Conservation (phyloP, 495 filamentous ascomycete genomes). For the Cercophora newfieldiana region DNA sequence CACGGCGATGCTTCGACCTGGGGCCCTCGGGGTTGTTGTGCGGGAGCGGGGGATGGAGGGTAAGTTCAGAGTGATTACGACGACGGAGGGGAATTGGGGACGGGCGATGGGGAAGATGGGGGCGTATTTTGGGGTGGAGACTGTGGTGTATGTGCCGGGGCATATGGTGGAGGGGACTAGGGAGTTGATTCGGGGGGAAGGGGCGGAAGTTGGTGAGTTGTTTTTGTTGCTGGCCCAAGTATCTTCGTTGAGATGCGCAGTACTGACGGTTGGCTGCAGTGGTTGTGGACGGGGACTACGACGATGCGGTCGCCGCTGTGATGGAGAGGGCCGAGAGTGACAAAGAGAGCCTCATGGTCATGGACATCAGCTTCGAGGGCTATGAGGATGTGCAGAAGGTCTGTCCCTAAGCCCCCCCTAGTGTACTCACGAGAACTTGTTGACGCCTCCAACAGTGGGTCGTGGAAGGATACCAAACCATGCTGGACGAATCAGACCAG, state of each 20-base stretch:
- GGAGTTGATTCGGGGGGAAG: conserved; percentile 57
- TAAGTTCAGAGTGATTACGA: conserved; percentile 46
- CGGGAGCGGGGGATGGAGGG: conserved; percentile 25
- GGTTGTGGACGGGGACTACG: conserved; percentile 59
- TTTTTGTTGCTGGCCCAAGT: too few species aligned
- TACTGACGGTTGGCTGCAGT: too few species aligned
- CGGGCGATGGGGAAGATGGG: conserved; percentile 68
- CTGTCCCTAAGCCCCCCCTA: background rate
- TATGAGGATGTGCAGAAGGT: conserved; percentile 62
- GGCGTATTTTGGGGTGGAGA: conserved; percentile 49
- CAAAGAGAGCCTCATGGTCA: conserved; percentile 53
- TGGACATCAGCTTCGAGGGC: conserved; percentile 63
- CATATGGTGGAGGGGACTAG: conserved; percentile 53
- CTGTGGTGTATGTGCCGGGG: conserved; percentile 57
- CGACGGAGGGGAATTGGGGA: conserved; percentile 74
- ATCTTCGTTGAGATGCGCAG: too few species aligned
- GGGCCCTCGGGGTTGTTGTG: conserved; percentile 26
- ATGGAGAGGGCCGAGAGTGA: conserved; percentile 33
- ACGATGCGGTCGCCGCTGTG: conserved; percentile 54
- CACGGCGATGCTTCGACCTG: conserved; percentile 49
- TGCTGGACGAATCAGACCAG: conserved; percentile 62
- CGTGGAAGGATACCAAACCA: conserved; percentile 69
- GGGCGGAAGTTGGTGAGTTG: conserved; percentile 44
- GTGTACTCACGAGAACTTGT: background rate
- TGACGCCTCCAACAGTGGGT: conserved; percentile 58